Base-by-base conservation (phyloP, 2,329 filamentous ascomycete genomes). In the Emergomyces pasteurianus region DNA sequence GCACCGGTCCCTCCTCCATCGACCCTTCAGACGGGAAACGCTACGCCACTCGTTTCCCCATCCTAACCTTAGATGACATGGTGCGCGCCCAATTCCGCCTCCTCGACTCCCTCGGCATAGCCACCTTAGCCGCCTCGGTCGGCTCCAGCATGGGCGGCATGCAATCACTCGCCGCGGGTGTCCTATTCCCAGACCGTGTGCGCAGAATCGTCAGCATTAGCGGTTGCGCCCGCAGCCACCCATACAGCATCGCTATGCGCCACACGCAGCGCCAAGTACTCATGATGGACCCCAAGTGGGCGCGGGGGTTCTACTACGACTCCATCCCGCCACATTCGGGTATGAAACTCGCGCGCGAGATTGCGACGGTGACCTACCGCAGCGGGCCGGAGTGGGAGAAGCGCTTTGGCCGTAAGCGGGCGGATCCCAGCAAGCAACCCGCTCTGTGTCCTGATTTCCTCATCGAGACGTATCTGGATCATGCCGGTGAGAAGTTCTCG, bases 281-380 rank as follows among this genome's bases (percentile, higher is more conserved):
- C 55, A 97, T 99, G 92, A 96, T 96, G 88, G 94, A 99, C 69
- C 91, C 92, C 2, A 91, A 95, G 70, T 99, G 94, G 94, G 89
- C 90, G 67, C 85, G 94, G 42, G 94, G 94, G 1, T 95, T 92
- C 77, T 97, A 97, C 79, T 95, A 96, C 72, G 87, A 86, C 69
- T 78, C 80, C 49, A 85, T 99, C 7, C 94, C 94, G 1, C 94
- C 94, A 0, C 94, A 99, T 70, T 86, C 89, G 0, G 94, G 94
- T 57, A 97, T 99, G 92, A 99, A 99, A 77, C 86, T 99, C 7
- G 92, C 94, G 0, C 86, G 94, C 62, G 90, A 99, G 76, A 99
- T 99, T 68, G 94, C 94, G 18, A 99, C 94, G 0, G 92, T 99
- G 54, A 99, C 94, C 1, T 99, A 99, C 74, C 86, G 94, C 63